These are phyloP conservation scores for Pseudozyma sp. DNA, from an alignment of 1,284 basidiomycete species.

Conservation along the genomic window DNA sequence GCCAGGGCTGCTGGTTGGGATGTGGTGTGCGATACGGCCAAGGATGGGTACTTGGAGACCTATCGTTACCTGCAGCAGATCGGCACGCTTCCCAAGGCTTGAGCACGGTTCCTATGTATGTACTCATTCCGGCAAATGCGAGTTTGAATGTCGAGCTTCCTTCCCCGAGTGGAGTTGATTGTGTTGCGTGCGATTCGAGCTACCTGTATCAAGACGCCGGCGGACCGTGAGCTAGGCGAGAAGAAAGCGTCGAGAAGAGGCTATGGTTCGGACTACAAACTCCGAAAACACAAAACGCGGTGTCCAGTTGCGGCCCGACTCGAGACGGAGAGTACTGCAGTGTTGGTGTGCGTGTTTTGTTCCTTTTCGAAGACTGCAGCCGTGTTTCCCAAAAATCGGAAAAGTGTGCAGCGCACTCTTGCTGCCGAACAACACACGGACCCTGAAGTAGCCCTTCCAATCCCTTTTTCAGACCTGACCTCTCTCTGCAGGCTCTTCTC, in stretches of 20 bases:
- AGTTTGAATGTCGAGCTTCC: not conserved
- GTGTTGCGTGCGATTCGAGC: no score
- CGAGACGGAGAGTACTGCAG: no score
- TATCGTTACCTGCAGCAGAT: conserved; percentile 45
- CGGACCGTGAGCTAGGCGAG: no score
- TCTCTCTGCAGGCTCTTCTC: not conserved
- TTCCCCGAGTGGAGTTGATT: no score
- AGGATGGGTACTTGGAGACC: conserved; percentile 45
- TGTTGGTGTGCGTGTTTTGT: conserved; percentile 1
- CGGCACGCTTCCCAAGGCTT: conserved; percentile 25
- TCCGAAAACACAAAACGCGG: not conserved
- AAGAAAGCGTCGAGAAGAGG: not conserved
- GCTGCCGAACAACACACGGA: not conserved
- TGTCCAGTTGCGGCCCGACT: no score
- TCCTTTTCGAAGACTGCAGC: not conserved
- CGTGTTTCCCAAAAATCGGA: not conserved
- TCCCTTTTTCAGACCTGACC: not conserved
- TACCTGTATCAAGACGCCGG: no score
- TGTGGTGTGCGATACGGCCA: conserved; percentile 39
- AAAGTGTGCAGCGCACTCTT: no score
- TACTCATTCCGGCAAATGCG: no score
- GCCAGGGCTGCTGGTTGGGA: conserved; percentile 36
- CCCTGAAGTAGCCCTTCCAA: not conserved
- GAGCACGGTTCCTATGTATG: no score
- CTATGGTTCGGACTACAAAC: not conserved